phyloP scores from a whole-genome alignment of 202 grass and related monocot genomes.

The Tripidium arundinaceum region DNA sequence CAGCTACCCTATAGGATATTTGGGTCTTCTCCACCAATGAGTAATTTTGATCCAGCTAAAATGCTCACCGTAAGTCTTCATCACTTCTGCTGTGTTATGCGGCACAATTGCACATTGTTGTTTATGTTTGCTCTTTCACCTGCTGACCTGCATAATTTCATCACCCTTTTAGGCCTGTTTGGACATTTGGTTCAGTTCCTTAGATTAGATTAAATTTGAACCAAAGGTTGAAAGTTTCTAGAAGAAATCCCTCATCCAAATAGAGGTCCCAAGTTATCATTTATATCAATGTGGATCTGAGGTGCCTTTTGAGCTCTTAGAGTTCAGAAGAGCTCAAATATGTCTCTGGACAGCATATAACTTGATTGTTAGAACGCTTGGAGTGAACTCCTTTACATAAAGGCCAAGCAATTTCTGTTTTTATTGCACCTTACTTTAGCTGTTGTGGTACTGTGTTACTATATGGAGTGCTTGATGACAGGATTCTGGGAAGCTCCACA shows the following conservation, averaged over 20 bases:
- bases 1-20: conserved; percentile 93
- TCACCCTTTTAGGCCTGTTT: neutral
- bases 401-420: neutral
- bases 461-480: conserved; percentile 38
- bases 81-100: conserved; percentile 21
- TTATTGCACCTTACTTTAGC: neutral
- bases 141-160: neutral
- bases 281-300: conserved; percentile 1
- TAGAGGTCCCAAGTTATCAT: neutral
- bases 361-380: conserved; percentile 1
- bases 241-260: neutral
- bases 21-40: conserved; percentile 93
- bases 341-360: neutral
- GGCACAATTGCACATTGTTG: conserved; percentile 5
- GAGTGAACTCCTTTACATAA: neutral
- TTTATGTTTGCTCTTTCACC: neutral
- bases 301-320: neutral
- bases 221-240: neutral
- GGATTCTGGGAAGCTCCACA: conserved; percentile 99
- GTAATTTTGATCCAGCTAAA: conserved; percentile 97
- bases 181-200: neutral
- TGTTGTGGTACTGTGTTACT: too few relatives aligned
- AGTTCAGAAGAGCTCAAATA: neutral
- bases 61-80: conserved; percentile 82
- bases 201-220: neutral